These are phyloP conservation scores for Termitomyces sp. DNA, from an alignment of 768 basidiomycete species.

Conservation along the genomic window DNA sequence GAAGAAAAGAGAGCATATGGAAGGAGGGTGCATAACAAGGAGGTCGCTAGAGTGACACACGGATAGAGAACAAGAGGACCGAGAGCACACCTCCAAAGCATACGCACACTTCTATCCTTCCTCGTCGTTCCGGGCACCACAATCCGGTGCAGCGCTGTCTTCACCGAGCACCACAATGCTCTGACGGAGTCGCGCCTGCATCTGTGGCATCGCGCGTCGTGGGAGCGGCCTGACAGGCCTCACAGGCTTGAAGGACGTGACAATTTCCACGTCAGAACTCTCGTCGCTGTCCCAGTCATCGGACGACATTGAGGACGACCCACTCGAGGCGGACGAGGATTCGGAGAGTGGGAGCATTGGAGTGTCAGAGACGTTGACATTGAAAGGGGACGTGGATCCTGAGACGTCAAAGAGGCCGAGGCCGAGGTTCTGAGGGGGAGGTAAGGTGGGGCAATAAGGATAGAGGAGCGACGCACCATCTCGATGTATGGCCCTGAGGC, in stretches of 20 bases:
- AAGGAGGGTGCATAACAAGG: not conserved
- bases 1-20: not conserved
- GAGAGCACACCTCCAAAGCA: not conserved
- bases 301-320: conserved; percentile 13
- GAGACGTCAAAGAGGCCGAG: conserved; percentile 52
- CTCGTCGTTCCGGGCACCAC: not conserved
- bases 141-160: not conserved
- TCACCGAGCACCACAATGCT: not conserved
- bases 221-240: conserved; percentile 14
- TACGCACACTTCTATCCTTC: not conserved
- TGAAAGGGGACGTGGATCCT: conserved; percentile 4
- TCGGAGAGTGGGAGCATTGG: not conserved
- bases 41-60: not conserved
- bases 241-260: conserved; percentile 32
- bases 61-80: not conserved
- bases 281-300: conserved; percentile 26
- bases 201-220: not conserved
- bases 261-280: conserved; percentile 30
- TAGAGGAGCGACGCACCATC: conserved; percentile 40
- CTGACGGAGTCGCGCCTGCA: not conserved
- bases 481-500: conserved; percentile 52
- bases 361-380: not conserved
- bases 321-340: conserved; percentile 14
- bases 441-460: not conserved
- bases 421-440: conserved; percentile 48